A percentile compares a stretch with the other conserved stretches of the same genome.
Conservation (phyloP, 306 rosid genomes). For the Pyrus betulifolia region DNA sequence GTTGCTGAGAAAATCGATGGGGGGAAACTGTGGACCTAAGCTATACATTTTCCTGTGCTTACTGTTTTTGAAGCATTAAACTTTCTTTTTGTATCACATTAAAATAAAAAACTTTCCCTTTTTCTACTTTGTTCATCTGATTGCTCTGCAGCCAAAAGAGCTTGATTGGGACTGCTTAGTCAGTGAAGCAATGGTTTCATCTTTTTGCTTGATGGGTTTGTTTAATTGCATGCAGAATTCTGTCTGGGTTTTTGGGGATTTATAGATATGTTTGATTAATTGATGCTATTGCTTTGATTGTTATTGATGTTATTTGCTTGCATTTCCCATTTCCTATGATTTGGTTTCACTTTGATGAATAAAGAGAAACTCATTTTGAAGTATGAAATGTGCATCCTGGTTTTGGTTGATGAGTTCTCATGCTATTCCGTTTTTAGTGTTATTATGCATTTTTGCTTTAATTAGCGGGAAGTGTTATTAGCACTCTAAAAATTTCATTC, state of each 20-base stretch:
- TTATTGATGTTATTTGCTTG: neutral
- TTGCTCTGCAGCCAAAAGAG: slow-evolving; percentile 12
- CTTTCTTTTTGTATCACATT: neutral
- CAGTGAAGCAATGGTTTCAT: neutral
- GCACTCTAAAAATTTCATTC: too few relatives aligned
- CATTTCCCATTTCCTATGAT: neutral
- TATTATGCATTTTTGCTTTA: too few relatives aligned
- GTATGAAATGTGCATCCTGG: too few relatives aligned
- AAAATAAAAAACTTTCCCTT: neutral
- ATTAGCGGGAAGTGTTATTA: too few relatives aligned
- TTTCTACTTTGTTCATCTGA: neutral
- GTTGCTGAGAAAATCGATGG: neutral
- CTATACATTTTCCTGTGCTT: too few relatives aligned
- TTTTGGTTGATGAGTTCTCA: too few relatives aligned
- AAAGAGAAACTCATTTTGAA: too few relatives aligned
- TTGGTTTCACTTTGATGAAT: neutral
- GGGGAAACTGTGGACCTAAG: too few relatives aligned
- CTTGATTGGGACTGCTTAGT: neutral
- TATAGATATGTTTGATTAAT: neutral
- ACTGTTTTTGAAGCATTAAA: neutral
- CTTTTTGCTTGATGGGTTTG: slow-evolving; percentile 13
- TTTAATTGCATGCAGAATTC: neutral
- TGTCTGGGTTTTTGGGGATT: slow-evolving; percentile 4
- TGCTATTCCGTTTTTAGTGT: too few relatives aligned
- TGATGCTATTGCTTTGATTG: slow-evolving; percentile 10